Evolutionary conservation across 441 rosid genomes (phyloP), one percentile per base, ranked within the genome.

Genomic region (Populus hybrid): DNA sequence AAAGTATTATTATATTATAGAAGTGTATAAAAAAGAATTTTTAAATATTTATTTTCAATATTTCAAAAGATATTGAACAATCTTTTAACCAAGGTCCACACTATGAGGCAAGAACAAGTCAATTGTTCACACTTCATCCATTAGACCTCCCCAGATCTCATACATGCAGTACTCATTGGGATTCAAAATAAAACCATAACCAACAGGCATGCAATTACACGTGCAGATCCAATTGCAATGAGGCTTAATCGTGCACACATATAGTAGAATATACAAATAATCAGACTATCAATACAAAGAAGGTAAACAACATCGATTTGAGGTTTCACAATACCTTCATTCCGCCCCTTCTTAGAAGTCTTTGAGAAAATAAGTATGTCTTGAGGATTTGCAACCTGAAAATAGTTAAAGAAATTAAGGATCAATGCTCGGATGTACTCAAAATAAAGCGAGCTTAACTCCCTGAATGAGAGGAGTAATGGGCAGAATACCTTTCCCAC

Each of bases 371-470:
- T 94, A 78, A 94, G 91, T 83, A 96, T 96, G 84, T 96, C 99
- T 81, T 96, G 99, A 66, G 99, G 99, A 88, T 96, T 96, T 64
- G 99, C 98, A 78, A 96, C 98, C 99, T 95, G 81, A 78, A 81
- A 82, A 50, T 36, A 70, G 73, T 50, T 64, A 54, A 68, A 34
- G 65, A 23, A 61, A 50, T 6, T 30, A 36, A 76, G 36, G 74
- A 80, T 81, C 32, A 72, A 77, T 61, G 23, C 34, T 73, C 18
- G 46, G 66, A 75, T 74, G 73, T 63, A 74, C 64, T 69, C 69
- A 74, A 70, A 50, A 78, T 46, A 40, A 73, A 81, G n/a, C 26
- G 42, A 69, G 35, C 59, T 72, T 72, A 63, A 72, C 50, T 74
- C 69, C 40, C 18, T 69, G 50, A 67, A 50, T 54, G 77, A 35